Conservation (phyloP, 2,329 filamentous ascomycete species). For the Tolypocladium tropicale region DNA sequence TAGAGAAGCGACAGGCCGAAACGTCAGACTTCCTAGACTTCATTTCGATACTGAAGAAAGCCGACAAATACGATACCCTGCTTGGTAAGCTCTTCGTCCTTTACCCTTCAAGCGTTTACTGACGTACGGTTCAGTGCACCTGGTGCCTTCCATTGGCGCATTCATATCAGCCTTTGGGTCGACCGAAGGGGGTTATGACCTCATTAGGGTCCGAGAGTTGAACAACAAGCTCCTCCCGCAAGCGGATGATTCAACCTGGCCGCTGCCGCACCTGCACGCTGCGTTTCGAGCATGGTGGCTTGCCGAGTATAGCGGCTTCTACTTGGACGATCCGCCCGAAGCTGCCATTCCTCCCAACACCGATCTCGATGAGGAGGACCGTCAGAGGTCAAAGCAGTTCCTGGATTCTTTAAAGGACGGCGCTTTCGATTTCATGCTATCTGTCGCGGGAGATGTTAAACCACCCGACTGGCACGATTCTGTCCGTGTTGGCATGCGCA, state of each 20-base stretch:
- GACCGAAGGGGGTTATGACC: constrained; percentile 56
- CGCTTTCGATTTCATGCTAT: constrained; percentile 83
- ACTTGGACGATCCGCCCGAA: constrained; percentile 59
- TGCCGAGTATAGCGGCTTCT: constrained; percentile 85
- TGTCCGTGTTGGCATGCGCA: constrained; percentile 69
- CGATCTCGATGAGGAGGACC: constrained; percentile 59
- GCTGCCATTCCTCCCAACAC: constrained; percentile 46
- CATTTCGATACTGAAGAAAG: constrained; percentile 53
- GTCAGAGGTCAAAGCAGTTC: constrained; percentile 62
- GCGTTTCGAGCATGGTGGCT: constrained; percentile 80
- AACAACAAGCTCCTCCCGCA: constrained; percentile 58
- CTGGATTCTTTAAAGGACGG: constrained; percentile 74
- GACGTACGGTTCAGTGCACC: constrained; percentile 47
- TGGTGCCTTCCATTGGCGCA: constrained; percentile 68
- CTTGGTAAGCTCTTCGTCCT: constrained; percentile 29
- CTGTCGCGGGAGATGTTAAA: constrained; percentile 72
- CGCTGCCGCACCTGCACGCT: constrained; percentile 65
- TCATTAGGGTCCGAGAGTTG: constrained; percentile 60
- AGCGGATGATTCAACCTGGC: constrained; percentile 60
- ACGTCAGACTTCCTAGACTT: constrained; percentile 65
- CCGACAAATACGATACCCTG: constrained; percentile 66
- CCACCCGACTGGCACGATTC: constrained; percentile 81
- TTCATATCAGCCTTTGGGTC: constrained; percentile 73
- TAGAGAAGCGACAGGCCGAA: constrained; percentile 64
- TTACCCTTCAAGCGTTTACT: not conserved